Evolutionary conservation across 225 moss, liverwort and hornwort species (phyloP).

Genomic region (Bryum argenteum): DNA sequence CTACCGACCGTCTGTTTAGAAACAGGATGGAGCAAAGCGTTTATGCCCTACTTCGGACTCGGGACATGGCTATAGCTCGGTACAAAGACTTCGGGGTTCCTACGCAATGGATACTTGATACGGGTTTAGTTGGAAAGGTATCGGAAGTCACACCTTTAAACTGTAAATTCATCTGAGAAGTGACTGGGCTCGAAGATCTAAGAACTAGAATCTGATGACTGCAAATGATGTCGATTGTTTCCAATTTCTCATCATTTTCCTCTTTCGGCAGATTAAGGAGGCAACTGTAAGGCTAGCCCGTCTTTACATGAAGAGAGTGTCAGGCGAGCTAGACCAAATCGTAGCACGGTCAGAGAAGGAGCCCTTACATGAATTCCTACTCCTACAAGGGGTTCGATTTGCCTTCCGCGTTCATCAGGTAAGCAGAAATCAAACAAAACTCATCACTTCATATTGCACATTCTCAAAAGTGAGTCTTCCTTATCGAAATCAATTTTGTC

Average conservation of each 20-base stretch:
- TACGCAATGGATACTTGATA: conserved; percentile 74
- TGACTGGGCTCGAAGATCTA: not conserved
- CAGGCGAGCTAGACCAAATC: conserved; percentile 61
- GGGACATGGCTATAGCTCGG: conserved; percentile 83
- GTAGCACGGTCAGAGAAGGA: conserved; percentile 57
- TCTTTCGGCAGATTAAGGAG: conserved; percentile 66
- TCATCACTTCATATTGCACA: not conserved
- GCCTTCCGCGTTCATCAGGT: conserved; percentile 97
- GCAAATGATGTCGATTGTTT: not conserved
- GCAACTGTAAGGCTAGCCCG: conserved; percentile 82
- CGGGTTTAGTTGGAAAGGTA: conserved; percentile 80
- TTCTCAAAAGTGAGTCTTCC: too few relatives aligned
- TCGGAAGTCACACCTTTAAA: not conserved
- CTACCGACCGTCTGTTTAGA: not conserved
- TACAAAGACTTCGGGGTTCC: conserved; percentile 81
- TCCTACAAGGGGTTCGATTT: conserved; percentile 86
- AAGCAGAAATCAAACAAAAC: not conserved
- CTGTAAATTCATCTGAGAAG: too few relatives aligned
- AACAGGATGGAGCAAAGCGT: conserved; percentile 69
- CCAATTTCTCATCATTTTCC: not conserved
- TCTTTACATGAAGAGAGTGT: conserved; percentile 88
- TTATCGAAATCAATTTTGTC: not conserved
- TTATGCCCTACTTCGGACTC: conserved; percentile 76
- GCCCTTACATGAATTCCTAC: conserved; percentile 73
- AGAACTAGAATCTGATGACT: not conserved